Evolutionary conservation across 139 green algal genomes (phyloP), one percentile per base, ranked within the genome.

Genomic region (Pseudopediastrum boryanum): DNA sequence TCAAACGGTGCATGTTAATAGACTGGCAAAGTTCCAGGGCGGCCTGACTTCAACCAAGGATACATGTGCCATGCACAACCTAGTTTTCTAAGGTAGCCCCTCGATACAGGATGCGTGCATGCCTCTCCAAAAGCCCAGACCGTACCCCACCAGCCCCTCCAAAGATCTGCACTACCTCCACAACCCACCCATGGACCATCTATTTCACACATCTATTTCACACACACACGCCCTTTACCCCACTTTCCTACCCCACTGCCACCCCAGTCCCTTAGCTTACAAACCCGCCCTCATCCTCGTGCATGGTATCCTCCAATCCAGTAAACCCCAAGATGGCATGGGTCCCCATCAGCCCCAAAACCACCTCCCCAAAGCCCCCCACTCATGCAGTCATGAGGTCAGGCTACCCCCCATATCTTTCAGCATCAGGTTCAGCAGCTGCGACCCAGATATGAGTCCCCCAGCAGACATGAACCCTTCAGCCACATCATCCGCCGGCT

Each of bases 351-450:
- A 58, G 16, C 48, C 16, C 16, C 13, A n/a, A 19, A 16, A 19
- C 48, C 48, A 19, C 48, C 48, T 16, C 48, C 16, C 16, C 48
- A 16, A 19, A 16, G 16, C 16, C 48, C 48, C 16, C 48, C 48
- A 19, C 48, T 19, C 16, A 16, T 19, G 48, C 48, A 58, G 16
- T 19, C 48, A 58, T 19, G 48, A 19, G 48, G 48, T 58, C 48
- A 19, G 16, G 48, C 13, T n/a, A 16, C 48, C 48, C 48, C 16
- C 13, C 13, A 58, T n/a, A 19, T 58, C 48, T 19, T 58, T 16
- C 2, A 80, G 75, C 46, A 81, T 46, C 35, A 42, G 35, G 12
- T 67, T 59, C 2, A 81, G 75, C 33, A 69, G 62, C 10, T 25
- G 39, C 61, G 44, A 44, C 9, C 69, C 65, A 64, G 46, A 58